Conservation (phyloP, 306 rosid species). For the Vigna unguiculata region DNA sequence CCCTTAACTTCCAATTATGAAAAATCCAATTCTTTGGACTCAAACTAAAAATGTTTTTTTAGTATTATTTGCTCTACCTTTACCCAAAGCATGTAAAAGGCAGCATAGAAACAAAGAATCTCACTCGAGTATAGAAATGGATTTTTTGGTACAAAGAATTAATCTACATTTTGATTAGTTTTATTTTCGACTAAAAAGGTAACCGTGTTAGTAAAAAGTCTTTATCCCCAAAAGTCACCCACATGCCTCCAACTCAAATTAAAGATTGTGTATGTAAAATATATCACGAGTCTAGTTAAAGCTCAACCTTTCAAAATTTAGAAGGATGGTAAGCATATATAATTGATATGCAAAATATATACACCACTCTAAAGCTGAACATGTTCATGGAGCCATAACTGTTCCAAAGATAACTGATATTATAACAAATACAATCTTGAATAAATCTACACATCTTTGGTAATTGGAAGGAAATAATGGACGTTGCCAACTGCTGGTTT, state of each 20-base stretch:
- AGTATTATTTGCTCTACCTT: background rate
- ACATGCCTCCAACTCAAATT: background rate
- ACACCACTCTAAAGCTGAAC: background rate
- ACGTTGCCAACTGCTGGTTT: background rate
- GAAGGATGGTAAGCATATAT: background rate
- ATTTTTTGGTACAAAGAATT: too few relatives aligned
- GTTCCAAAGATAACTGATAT: constrained; percentile 35
- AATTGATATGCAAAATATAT: background rate
- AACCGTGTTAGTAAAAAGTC: background rate
- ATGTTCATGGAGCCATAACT: constrained; percentile 31
- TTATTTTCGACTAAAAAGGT: background rate
- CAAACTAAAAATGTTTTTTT: background rate
- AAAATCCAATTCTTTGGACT: background rate
- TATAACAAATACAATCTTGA: constrained; percentile 30
- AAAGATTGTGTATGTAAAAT: background rate
- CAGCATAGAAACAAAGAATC: background rate
- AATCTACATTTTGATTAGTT: too few relatives aligned
- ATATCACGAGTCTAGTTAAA: background rate
- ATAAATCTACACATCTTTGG: background rate
- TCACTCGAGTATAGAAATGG: background rate
- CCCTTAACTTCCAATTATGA: background rate
- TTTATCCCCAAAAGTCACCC: background rate
- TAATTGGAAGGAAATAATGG: constrained; percentile 32
- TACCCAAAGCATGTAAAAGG: background rate
- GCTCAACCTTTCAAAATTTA: background rate